Conservation (phyloP, 2,329 filamentous ascomycete species). For the Pseudogymnoascus sp. region DNA sequence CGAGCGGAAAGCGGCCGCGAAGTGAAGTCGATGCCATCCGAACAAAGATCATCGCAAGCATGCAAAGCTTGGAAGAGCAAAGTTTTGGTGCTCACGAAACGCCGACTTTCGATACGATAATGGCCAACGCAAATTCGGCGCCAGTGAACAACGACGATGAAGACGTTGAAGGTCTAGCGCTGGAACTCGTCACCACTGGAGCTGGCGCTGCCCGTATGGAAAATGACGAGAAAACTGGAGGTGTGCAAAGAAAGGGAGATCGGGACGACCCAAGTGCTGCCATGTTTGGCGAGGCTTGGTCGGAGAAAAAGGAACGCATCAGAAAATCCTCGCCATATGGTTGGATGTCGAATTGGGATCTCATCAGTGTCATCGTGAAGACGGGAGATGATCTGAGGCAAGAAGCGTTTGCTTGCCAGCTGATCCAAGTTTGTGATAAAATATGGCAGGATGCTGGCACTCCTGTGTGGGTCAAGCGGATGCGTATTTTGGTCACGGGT, state of each 20-base stretch:
- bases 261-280: constrained; percentile 79
- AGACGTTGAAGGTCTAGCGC: constrained; percentile 42
- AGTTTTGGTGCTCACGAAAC: constrained; percentile 67
- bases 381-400: constrained; percentile 75
- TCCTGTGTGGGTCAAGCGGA: constrained; percentile 80
- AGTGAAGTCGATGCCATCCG: constrained; percentile 77
- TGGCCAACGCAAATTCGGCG: constrained; percentile 58
- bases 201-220: constrained; percentile 79
- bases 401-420: constrained; percentile 79
- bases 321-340: constrained; percentile 76
- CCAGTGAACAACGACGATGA: constrained; percentile 39
- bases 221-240: constrained; percentile 80
- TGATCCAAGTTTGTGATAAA: constrained; percentile 72
- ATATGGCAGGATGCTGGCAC: constrained; percentile 70
- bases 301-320: constrained; percentile 75
- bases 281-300: constrained; percentile 81
- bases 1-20: constrained; percentile 69
- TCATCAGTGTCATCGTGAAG: constrained; percentile 81
- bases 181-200: constrained; percentile 48
- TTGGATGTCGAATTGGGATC: constrained; percentile 85
- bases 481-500: constrained; percentile 79
- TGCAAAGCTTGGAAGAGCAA: constrained; percentile 81
- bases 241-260: constrained; percentile 71
- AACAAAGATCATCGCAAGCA: constrained; percentile 80
- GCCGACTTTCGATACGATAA: constrained; percentile 75